Conservation (phyloP, 2,329 filamentous ascomycete genomes). For the Capronia epimyces region DNA sequence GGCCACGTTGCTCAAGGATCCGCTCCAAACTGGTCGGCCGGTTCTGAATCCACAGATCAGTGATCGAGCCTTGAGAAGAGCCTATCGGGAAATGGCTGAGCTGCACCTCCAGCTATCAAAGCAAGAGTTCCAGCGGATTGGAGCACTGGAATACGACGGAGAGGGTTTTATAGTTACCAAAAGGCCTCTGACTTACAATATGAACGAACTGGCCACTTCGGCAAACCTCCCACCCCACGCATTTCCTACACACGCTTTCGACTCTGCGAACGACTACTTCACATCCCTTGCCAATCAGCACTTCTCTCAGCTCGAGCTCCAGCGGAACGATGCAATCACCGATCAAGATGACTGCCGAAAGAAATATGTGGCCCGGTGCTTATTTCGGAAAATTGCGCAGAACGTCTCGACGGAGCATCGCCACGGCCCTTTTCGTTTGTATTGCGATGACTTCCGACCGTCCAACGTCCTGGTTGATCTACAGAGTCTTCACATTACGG, state of each 20-base stretch:
- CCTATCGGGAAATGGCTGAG: slow-evolving; percentile 30
- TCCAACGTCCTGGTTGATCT: slow-evolving; percentile 28
- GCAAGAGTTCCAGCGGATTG: slow-evolving; percentile 29
- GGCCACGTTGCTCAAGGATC: slow-evolving; percentile 28
- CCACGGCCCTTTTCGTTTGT: slow-evolving; percentile 28
- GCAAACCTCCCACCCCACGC: slow-evolving; percentile 27
- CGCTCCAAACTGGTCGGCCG: slow-evolving; percentile 4
- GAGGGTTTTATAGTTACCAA: slow-evolving; percentile 1
- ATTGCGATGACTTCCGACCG: slow-evolving; percentile 30
- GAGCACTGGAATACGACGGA: slow-evolving; percentile 17
- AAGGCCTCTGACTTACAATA: slow-evolving; percentile 29
- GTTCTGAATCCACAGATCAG: slow-evolving; percentile 24
- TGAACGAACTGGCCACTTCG: slow-evolving; percentile 29
- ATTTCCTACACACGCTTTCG: slow-evolving; percentile 25
- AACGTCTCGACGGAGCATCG: slow-evolving; percentile 6
- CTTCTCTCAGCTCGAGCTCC: slow-evolving; percentile 29
- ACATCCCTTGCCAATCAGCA: slow-evolving; percentile 29
- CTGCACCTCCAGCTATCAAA: slow-evolving; percentile 31
- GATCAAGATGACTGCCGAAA: slow-evolving; percentile 28
- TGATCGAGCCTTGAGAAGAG: slow-evolving; percentile 24
- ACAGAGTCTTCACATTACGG: slow-evolving; percentile 30
- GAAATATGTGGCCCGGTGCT: slow-evolving; percentile 30
- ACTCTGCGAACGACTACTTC: slow-evolving; percentile 31
- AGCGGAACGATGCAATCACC: slow-evolving; percentile 31
- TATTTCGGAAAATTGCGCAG: slow-evolving; percentile 25